Percentiles rank a stretch among this genome's conserved stretches.
phyloP scores from a whole-genome alignment of 2,329 filamentous ascomycete species.

The Lachnellula arida region DNA sequence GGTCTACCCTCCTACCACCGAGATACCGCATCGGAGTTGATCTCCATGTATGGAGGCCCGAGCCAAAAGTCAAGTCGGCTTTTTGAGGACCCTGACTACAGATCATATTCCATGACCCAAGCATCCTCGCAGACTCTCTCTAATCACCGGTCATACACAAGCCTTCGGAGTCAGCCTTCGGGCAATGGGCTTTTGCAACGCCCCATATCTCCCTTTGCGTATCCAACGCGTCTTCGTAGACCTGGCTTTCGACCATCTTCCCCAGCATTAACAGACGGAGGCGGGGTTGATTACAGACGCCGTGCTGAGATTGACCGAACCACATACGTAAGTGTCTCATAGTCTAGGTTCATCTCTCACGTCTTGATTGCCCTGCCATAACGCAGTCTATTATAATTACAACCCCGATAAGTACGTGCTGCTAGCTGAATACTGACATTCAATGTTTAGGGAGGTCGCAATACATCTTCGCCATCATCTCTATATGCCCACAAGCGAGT shows the following conservation, averaged over 20 bases:
- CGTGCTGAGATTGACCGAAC: conserved; percentile 31
- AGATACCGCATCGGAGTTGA: conserved; percentile 50
- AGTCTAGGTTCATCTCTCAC: neutral
- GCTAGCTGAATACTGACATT: neutral
- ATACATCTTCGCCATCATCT: conserved; percentile 29
- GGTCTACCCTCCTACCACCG: conserved; percentile 41
- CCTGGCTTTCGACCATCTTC: conserved; percentile 39
- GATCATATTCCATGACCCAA: conserved; percentile 51
- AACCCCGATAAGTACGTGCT: neutral
- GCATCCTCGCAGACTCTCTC: conserved; percentile 42
- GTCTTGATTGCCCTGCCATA: neutral
- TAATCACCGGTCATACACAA: conserved; percentile 44
- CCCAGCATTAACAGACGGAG: conserved; percentile 31
- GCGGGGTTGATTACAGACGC: conserved; percentile 29
- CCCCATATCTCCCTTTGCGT: conserved; percentile 55
- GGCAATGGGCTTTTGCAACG: conserved; percentile 39
- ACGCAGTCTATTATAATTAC: neutral
- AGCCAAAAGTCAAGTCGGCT: conserved; percentile 42
- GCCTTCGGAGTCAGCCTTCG: conserved; percentile 44
- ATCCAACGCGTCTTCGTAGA: conserved; percentile 52
- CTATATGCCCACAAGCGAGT: conserved; percentile 28
- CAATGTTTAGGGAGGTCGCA: conserved; percentile 18
- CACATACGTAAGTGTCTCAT: conserved; percentile 23
- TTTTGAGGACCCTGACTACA: conserved; percentile 40
- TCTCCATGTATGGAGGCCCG: conserved; percentile 52